Conservation (phyloP, 768 basidiomycete species). For the Suillus clintonianus region DNA sequence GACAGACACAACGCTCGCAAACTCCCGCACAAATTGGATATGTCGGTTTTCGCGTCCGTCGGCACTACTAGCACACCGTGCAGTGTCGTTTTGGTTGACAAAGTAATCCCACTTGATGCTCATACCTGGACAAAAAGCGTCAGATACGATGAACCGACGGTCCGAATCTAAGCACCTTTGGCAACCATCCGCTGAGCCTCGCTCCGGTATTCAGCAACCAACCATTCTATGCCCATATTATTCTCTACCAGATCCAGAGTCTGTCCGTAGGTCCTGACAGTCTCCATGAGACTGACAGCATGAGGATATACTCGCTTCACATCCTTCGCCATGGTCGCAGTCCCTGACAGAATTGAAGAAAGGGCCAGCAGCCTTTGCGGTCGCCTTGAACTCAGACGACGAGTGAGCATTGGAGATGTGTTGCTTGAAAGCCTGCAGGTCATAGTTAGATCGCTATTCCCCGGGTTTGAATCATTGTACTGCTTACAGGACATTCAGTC, state of each 20-base stretch:
- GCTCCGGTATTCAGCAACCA: slow-evolving; percentile 95
- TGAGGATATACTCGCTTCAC: slow-evolving; percentile 98
- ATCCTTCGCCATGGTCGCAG: slow-evolving; percentile 93
- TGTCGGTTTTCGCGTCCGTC: slow-evolving; percentile 86
- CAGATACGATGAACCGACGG: background rate
- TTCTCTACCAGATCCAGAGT: slow-evolving; percentile 88
- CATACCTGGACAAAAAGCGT: slow-evolving; percentile 63
- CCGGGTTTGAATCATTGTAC: slow-evolving; percentile 11
- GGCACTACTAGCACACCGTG: slow-evolving; percentile 69
- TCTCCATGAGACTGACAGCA: slow-evolving; percentile 98
- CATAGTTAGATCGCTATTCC: slow-evolving; percentile 2
- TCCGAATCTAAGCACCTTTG: slow-evolving; percentile 54
- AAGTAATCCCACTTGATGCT: slow-evolving; percentile 96
- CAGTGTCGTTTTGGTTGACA: slow-evolving; percentile 89
- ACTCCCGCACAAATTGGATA: slow-evolving; percentile 92
- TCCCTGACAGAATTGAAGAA: slow-evolving; percentile 72
- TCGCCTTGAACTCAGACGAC: slow-evolving; percentile 68
- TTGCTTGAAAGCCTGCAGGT: slow-evolving; percentile 57
- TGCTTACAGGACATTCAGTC: slow-evolving; percentile 60
- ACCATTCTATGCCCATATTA: slow-evolving; percentile 90
- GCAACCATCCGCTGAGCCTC: slow-evolving; percentile 92
- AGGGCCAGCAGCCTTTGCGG: slow-evolving; percentile 52
- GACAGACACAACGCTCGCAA: slow-evolving; percentile 89
- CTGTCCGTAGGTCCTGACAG: slow-evolving; percentile 96
- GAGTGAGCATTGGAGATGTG: slow-evolving; percentile 61